phyloP scores from a whole-genome alignment of 2,329 filamentous ascomycete genomes.

The Aspergillus sp. region DNA sequence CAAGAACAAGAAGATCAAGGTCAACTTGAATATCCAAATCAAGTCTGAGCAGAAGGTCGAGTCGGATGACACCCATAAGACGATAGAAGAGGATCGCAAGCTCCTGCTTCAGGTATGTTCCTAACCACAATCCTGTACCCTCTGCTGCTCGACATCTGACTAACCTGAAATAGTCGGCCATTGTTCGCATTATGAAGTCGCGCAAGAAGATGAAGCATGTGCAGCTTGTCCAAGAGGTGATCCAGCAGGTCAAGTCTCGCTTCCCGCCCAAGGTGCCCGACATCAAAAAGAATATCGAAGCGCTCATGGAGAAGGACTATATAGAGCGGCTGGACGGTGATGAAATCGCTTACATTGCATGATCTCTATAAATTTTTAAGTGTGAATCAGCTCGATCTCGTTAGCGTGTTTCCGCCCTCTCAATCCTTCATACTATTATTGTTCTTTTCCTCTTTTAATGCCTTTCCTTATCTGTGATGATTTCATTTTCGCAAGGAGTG shows the following conservation, averaged over 20 bases:
- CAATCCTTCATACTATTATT: not conserved
- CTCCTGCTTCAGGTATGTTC: slow-evolving; percentile 85
- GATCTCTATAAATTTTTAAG: slow-evolving; percentile 31
- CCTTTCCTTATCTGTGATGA: not conserved
- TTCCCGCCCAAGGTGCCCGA: slow-evolving; percentile 92
- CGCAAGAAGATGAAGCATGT: slow-evolving; percentile 98
- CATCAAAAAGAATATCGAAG: slow-evolving; percentile 99
- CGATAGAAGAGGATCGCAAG: slow-evolving; percentile 96
- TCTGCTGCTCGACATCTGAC: not conserved
- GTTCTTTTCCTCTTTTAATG: not conserved
- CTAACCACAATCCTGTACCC: not conserved
- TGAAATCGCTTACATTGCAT: slow-evolving; percentile 91
- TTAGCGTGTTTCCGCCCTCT: slow-evolving; percentile 7
- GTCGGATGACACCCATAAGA: slow-evolving; percentile 97
- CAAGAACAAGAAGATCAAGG: slow-evolving; percentile 97
- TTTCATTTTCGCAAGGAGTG: not conserved
- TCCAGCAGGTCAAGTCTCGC: slow-evolving; percentile 87
- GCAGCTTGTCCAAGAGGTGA: slow-evolving; percentile 90
- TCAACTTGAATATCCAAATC: slow-evolving; percentile 93
- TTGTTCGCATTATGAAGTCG: slow-evolving; percentile 99
- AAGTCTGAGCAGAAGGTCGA: slow-evolving; percentile 96
- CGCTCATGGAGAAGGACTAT: slow-evolving; percentile 97
- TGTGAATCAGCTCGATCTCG: slow-evolving; percentile 1
- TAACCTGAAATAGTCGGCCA: slow-evolving; percentile 69
- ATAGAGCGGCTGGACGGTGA: slow-evolving; percentile 93